Percentiles rank a stretch among this genome's conserved stretches.
Evolutionary conservation across 345 rosid genomes (phyloP).

Genomic region (Acer campestre): DNA sequence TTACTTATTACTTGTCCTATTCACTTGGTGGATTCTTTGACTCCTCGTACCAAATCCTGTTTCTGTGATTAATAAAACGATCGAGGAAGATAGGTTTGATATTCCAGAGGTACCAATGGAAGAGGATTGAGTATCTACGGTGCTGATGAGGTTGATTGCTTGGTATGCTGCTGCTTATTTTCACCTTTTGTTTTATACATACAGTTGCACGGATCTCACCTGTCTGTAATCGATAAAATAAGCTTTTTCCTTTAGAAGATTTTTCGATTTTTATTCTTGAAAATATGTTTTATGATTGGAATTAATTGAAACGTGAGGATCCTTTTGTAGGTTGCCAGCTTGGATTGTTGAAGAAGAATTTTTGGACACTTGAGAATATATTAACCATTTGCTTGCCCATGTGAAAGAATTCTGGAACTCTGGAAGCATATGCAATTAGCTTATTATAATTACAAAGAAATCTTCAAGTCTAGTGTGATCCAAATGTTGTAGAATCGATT

Average conservation of each 20-base stretch:
- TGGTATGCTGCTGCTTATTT: neutral
- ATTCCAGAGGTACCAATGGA: slow-evolving; percentile 99
- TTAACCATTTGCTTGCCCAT: neutral
- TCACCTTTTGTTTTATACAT: neutral
- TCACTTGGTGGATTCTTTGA: slow-evolving; percentile 48
- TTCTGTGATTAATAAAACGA: slow-evolving; percentile 64
- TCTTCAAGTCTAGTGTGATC: neutral
- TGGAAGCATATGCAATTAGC: neutral
- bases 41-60: slow-evolving; percentile 52
- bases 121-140: slow-evolving; percentile 56
- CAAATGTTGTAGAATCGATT: neutral
- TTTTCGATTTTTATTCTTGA: neutral
- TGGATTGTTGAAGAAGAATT: neutral
- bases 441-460: neutral
- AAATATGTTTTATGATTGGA: neutral
- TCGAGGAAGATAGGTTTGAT: slow-evolving; percentile 60
- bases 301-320: neutral
- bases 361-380: neutral
- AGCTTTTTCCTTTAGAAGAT: neutral
- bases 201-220: neutral
- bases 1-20: neutral
- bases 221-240: neutral
- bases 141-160: neutral
- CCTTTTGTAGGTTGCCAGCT: neutral
- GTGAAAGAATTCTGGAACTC: neutral